Evolutionary conservation across 2,329 filamentous ascomycete species (phyloP).

Genomic region (Escovopsis sp.): DNA sequence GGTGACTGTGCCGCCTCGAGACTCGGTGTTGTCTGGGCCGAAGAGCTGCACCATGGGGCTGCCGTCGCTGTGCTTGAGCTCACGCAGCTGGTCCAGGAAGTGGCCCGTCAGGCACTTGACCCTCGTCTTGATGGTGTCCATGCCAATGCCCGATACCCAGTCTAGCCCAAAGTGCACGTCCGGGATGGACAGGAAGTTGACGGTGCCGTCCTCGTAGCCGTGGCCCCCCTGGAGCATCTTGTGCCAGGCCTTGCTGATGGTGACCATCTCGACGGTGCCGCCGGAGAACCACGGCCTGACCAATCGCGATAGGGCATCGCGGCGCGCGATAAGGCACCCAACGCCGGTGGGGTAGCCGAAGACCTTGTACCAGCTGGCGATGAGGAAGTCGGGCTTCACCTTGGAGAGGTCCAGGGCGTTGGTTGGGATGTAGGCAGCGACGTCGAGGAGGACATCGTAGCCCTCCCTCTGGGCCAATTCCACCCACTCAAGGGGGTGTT

Average conservation of each 20-base stretch:
- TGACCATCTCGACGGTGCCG: slow-evolving; percentile 22
- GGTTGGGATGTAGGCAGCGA: slow-evolving; percentile 25
- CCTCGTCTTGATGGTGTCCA: slow-evolving; percentile 15
- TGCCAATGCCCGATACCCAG: slow-evolving; percentile 18
- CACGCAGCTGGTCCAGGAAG: slow-evolving; percentile 17
- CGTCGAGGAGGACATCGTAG: slow-evolving; percentile 26
- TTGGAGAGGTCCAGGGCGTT: slow-evolving; percentile 17
- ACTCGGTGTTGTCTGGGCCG: slow-evolving; percentile 16
- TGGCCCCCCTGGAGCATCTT: slow-evolving; percentile 13
- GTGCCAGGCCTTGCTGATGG: slow-evolving; percentile 19
- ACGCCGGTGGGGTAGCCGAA: slow-evolving; percentile 28
- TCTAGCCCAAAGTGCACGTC: slow-evolving; percentile 23
- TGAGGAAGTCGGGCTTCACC: slow-evolving; percentile 24
- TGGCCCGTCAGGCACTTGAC: slow-evolving; percentile 23
- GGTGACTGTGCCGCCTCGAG: slow-evolving; percentile 22
- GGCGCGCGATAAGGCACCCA: slow-evolving; percentile 23
- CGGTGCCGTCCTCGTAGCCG: slow-evolving; percentile 26
- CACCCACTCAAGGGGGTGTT: slow-evolving; percentile 25
- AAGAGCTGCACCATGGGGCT: slow-evolving; percentile 20
- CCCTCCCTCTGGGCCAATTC: slow-evolving; percentile 19
- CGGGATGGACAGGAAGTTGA: slow-evolving; percentile 25
- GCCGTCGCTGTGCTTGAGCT: slow-evolving; percentile 19
- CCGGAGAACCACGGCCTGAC: slow-evolving; percentile 25
- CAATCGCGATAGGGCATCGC: slow-evolving; percentile 16
- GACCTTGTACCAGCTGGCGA: slow-evolving; percentile 27